Percentiles rank a stretch among this genome's conserved stretches.
These are phyloP conservation scores for Aphanocladium album DNA, from an alignment of 2,329 filamentous ascomycete species.

Conservation along the genomic window DNA sequence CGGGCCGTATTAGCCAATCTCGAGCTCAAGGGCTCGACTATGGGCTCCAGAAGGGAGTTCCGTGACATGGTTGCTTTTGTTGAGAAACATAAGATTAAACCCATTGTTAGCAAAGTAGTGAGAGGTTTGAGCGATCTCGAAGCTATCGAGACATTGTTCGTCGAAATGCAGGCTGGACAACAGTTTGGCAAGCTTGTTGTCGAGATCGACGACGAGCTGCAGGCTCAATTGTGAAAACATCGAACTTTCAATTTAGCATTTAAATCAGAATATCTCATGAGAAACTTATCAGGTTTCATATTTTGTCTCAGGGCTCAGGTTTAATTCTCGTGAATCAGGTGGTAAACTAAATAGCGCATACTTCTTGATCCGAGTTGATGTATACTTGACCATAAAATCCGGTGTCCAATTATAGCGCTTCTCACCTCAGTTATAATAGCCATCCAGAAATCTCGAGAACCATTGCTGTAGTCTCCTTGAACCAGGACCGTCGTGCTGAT, in stretches of 20 bases:
- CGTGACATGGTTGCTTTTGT: slow-evolving; percentile 87
- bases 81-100: slow-evolving; percentile 63
- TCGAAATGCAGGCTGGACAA: slow-evolving; percentile 77
- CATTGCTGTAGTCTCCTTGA: neutral
- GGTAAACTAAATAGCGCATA: neutral
- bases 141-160: slow-evolving; percentile 75
- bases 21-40: slow-evolving; percentile 79
- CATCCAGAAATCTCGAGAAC: neutral
- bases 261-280: neutral
- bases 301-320: no score
- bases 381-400: neutral
- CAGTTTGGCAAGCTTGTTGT: slow-evolving; percentile 95
- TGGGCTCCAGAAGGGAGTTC: slow-evolving; percentile 89
- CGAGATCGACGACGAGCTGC: slow-evolving; percentile 46
- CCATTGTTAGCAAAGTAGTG: slow-evolving; percentile 70
- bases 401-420: neutral
- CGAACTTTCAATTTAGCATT: neutral
- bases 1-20: slow-evolving; percentile 79
- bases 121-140: slow-evolving; percentile 69
- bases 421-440: neutral
- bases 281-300: neutral
- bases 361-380: neutral
- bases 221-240: slow-evolving; percentile 35
- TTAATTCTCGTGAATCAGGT: neutral
- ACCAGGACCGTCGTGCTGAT: neutral